Evolutionary conservation across 2,329 filamentous ascomycete species (phyloP).

Genomic region (Metarhizium brunneum): DNA sequence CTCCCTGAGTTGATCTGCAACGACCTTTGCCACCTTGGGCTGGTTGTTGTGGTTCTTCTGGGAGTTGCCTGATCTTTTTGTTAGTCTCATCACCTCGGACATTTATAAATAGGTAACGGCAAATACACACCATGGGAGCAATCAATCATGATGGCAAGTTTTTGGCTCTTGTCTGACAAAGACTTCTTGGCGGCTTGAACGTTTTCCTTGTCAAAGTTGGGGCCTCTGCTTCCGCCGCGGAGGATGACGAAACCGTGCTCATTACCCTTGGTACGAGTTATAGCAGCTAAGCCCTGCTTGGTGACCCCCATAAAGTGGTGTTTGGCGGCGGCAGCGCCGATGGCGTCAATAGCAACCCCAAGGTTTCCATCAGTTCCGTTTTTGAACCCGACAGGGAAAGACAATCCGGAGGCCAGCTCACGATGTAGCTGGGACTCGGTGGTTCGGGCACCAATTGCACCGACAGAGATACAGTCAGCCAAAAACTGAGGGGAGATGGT

Average conservation of each 20-base stretch:
- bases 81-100: neutral
- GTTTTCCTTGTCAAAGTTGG: constrained; percentile 85
- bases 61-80: constrained; percentile 62
- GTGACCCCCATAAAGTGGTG: constrained; percentile 99
- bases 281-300: constrained; percentile 91
- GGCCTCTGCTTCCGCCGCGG: constrained; percentile 80
- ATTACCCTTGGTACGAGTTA: constrained; percentile 87
- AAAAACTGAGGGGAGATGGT: constrained; percentile 98
- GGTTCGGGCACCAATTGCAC: constrained; percentile 90
- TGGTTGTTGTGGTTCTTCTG: constrained; percentile 97
- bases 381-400: constrained; percentile 98
- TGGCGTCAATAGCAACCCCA: constrained; percentile 88
- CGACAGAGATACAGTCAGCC: constrained; percentile 88
- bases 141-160: constrained; percentile 91
- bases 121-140: constrained; percentile 75
- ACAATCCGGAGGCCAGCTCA: constrained; percentile 88
- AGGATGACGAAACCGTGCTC: constrained; percentile 97
- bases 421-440: constrained; percentile 96
- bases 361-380: constrained; percentile 95
- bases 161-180: constrained; percentile 72
- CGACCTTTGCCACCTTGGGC: constrained; percentile 59
- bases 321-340: constrained; percentile 72
- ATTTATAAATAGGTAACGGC: neutral
- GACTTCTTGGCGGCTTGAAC: constrained; percentile 72
- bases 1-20: constrained; percentile 77